phyloP scores from a whole-genome alignment of 2,329 filamentous ascomycete genomes.

The Chaetomium sp. region DNA sequence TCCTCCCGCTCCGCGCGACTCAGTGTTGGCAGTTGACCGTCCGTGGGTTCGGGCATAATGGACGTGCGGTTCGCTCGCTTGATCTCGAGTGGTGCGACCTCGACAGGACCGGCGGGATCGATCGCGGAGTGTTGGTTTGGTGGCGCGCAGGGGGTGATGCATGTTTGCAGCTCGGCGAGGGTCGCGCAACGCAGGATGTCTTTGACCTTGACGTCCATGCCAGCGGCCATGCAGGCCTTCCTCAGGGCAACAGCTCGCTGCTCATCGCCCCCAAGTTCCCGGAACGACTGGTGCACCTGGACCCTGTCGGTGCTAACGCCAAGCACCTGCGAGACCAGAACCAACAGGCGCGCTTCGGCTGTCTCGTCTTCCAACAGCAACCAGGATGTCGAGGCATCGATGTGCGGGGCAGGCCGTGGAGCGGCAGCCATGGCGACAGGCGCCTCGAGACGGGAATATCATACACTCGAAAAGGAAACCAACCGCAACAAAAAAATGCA shows the following conservation, averaged over 20 bases:
- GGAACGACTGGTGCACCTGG: constrained; percentile 37
- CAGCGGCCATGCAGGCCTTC: constrained; percentile 31
- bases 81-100: constrained; percentile 24
- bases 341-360: constrained; percentile 22
- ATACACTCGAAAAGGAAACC: constrained; percentile 7
- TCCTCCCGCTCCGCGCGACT: constrained; percentile 13
- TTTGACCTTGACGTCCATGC: constrained; percentile 31
- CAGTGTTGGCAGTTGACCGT: constrained; percentile 20
- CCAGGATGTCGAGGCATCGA: constrained; percentile 23
- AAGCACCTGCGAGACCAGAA: constrained; percentile 30
- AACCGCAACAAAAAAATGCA: neutral
- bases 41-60: constrained; percentile 8
- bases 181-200: constrained; percentile 40
- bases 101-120: constrained; percentile 18
- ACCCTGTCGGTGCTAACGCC: constrained; percentile 29
- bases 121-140: constrained; percentile 11
- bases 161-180: constrained; percentile 40
- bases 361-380: constrained; percentile 21
- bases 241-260: constrained; percentile 30
- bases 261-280: constrained; percentile 38
- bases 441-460: neutral
- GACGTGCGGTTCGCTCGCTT: constrained; percentile 22
- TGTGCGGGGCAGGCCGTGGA: constrained; percentile 12
- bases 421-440: constrained; percentile 17
- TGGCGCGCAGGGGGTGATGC: constrained; percentile 30